These are phyloP conservation scores for Nitzschia putrida DNA, from an alignment of 108 stramenopile species.

Conservation along the genomic window DNA sequence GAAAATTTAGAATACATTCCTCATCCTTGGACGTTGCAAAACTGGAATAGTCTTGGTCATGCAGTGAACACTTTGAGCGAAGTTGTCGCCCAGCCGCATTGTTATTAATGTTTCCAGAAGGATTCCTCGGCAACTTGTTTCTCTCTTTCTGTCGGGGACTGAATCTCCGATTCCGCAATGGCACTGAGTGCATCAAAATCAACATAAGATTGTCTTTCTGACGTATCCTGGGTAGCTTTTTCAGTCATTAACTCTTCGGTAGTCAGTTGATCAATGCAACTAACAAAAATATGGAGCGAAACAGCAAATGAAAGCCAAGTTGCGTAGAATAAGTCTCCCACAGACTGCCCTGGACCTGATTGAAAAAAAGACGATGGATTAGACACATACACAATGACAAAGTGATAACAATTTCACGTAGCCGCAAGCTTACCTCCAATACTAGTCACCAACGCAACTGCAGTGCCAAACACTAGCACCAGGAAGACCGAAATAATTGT, in stretches of 20 bases:
- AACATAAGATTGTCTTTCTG: not conserved
- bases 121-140: too few relatives aligned
- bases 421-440: conserved; percentile 35
- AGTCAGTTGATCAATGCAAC: conserved; percentile 32
- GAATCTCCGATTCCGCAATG: too few relatives aligned
- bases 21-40: too few relatives aligned
- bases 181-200: conserved; percentile 6
- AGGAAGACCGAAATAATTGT: conserved; percentile 35
- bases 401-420: not conserved
- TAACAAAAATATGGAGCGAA: conserved; percentile 36
- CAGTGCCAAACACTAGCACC: conserved; percentile 44
- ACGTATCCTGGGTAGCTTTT: not conserved
- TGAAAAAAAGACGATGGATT: not conserved
- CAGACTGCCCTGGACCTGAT: conserved; percentile 49
- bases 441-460: conserved; percentile 47
- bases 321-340: conserved; percentile 54
- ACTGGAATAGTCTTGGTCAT: too few relatives aligned
- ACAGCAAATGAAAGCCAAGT: conserved; percentile 54
- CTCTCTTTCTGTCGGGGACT: too few relatives aligned
- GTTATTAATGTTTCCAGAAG: too few relatives aligned
- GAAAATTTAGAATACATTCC: too few relatives aligned
- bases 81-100: too few relatives aligned
- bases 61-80: too few relatives aligned
- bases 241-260: conserved; percentile 11
- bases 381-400: not conserved